Evolutionary conservation across 768 basidiomycete genomes (phyloP), one percentile per base, ranked within the genome.

Genomic region (Clavulina sp.): DNA sequence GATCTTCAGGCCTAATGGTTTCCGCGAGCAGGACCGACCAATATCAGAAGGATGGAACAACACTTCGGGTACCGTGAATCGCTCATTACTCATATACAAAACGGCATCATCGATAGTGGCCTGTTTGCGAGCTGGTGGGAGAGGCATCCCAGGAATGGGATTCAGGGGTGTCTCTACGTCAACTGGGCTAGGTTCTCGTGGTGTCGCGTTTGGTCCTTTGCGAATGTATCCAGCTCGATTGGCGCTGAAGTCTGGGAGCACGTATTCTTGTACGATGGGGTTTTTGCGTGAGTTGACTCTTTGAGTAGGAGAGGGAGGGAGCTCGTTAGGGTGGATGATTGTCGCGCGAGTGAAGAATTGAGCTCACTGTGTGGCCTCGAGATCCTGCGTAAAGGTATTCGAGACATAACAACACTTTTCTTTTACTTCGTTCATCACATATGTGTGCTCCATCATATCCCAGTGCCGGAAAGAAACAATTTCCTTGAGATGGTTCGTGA

Each of bases 391-490:
- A 68, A 84, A 91, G 60, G 63, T 59, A 19, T 69, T 68, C 9
- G 86, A 79, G 51, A 93, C 81, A 64, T 81, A 95, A 66, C 88
- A 91, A 62, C 87, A 91, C 16, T 75, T 65, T 64, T 96, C 89
- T 64, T 93, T 91, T 59, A 88, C 82, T 60, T 83, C 75, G 67
- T 93, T 91, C 71, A 95, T 81, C 61, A 96, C 84, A 63, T 82
- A 77, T 2, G 88, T 92, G 64, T 96, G 83, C 60, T 95, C 89
- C 80, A 92, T 91, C 85, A 96, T 88, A 64, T 96, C 87, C 85
- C 87, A 96, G 62, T 96, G 92, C 41, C 93, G 80, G 64, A 84
- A 96, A 9, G 89, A 93, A 4, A 92, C 77, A 41, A 92, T 73
- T 61, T 92, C 86, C 62, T 95, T 95, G 23, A 97, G 74, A 49